Base-by-base conservation (phyloP, 129 eudicot species). In the Ambrosia artemisiifolia region DNA sequence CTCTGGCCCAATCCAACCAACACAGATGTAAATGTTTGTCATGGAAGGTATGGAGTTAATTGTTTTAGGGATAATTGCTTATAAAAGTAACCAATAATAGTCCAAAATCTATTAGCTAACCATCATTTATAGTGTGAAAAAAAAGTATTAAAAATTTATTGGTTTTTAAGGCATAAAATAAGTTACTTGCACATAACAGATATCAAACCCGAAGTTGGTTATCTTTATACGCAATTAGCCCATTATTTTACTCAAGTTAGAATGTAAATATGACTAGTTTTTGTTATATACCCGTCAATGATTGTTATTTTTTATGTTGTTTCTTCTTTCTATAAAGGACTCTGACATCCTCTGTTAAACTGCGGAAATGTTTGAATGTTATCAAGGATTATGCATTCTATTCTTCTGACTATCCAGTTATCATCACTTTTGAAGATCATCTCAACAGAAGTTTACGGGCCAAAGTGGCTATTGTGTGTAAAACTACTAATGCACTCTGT, bases 371-470 rank as follows among this genome's bases (percentile, higher is more conserved):
- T 53, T 80, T 87, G 83, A 69, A 76, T 12, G 88, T 71, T 57
- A 83, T 86, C 63, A 83, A 75, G 78, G 78, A 81, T 16, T 51
- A 78, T 63, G 92, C 92, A 17, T 86, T 86, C 56, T 35, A 24
- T 32, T 79, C 81, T 63, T 86, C 92, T 7, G 92, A 86, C 28
- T 83, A 83, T 73, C 88, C 92, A 5, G 84, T 86, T 53, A 60
- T 86, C 43, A 72, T 83, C 56, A 86, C 88, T 34, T 79, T 86
- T 43, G 91, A 86, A 73, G 91, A 86, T 53, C 91, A 86, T 79
- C 80, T 86, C 35, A 79, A 84, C 73, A 71, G 60, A 70, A 63
- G 63, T 7, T 85, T 86, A 19, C 88, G 86, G 7, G 68, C 36
- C 16, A 80, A 78, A 80, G 91, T 86, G 53, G 91, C 91, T 7